Base-by-base conservation (phyloP, 1,284 basidiomycete genomes). In the Termitomyces sp. region DNA sequence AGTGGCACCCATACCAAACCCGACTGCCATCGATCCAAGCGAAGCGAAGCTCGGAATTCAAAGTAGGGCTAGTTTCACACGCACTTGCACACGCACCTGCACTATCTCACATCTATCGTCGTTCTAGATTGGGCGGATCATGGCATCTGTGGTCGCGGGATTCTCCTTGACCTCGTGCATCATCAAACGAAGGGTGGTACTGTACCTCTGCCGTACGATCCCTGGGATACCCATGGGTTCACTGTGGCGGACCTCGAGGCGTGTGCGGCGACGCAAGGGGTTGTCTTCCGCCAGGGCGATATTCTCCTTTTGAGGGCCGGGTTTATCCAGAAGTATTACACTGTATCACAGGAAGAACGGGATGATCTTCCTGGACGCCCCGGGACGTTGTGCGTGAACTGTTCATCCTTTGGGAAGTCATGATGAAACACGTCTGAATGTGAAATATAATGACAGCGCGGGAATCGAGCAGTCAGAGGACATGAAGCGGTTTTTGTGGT, bases 401-500 rank as follows among this genome's bases (percentile, higher is more conserved):
- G 7, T 5, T 38, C 6, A 19, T 24, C 15, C 10, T 28, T 41
- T n/a, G 17, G 33, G 7, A 47, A 38, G n/a, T n/a, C 17, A 8
- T 28, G n/a, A 17, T 53, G 39, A 53, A 43, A 17, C 19, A 24
- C 30, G 19, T 31, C 34, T 40, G 50, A 55, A 48, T 12, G 34
- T 49, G 50, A 30, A 51, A 43, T 41, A 51, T 17, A n/a, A 44
- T 60, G 34, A 46, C 58, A 84, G 83, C 58, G 83, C 85, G 33
- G 85, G 85, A 3, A 80, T 88, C 45, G 84, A 87, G 58, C 84
- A 86, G 64, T 77, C 77, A 12, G 81, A 84, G 17, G 82, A 84
- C n/a, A 86, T 86, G 83, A 86, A 85, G 60, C 75, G 77, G 2
- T 86, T 87, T 70, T 67, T 86, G 30, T 88, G 86, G 84, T 83